Percentiles rank a stretch among this genome's conserved stretches.
Conservation (phyloP, 495 filamentous ascomycete species). For the Lasiosphaeria ovina region DNA sequence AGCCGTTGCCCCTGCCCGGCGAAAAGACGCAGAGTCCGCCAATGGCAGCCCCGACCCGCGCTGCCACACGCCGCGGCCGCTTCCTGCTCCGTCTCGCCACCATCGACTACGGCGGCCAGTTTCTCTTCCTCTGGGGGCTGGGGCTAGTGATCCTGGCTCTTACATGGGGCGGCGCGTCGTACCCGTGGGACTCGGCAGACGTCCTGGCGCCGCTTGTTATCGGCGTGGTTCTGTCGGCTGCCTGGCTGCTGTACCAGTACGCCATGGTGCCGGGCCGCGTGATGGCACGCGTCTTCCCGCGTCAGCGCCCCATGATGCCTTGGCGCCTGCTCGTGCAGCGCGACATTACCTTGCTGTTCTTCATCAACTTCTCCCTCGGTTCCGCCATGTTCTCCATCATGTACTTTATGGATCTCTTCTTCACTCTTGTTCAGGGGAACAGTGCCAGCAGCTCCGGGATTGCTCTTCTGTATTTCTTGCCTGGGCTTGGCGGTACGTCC, state of each 20-base stretch:
- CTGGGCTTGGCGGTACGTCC: conserved; percentile 42
- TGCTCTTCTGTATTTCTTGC: conserved; percentile 47
- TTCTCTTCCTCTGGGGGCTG: conserved; percentile 58
- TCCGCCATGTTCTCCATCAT: conserved; percentile 52
- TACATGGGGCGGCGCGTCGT: conserved; percentile 58
- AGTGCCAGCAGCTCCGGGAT: conserved; percentile 47
- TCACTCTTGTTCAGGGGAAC: conserved; percentile 51
- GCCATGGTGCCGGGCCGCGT: conserved; percentile 48
- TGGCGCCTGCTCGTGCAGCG: conserved; percentile 47
- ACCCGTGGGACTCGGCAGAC: conserved; percentile 49
- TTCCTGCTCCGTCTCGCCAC: conserved; percentile 41
- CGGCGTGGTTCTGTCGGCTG: conserved; percentile 44
- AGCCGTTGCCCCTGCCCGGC: not conserved
- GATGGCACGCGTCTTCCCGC: conserved; percentile 43
- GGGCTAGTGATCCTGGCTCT: conserved; percentile 57
- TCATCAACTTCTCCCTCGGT: conserved; percentile 53
- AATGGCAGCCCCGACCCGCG: not conserved
- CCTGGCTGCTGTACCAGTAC: conserved; percentile 55
- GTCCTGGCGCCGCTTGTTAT: conserved; percentile 53
- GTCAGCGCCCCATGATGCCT: conserved; percentile 56
- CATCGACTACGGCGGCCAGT: conserved; percentile 54
- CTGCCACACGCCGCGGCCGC: conserved; percentile 23
- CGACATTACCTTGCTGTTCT: conserved; percentile 53
- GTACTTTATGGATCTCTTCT: conserved; percentile 63
- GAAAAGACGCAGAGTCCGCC: not conserved